These are phyloP conservation scores for Aegilops longissima DNA, from an alignment of 176 grass and related monocot genomes.

Conservation along the genomic window DNA sequence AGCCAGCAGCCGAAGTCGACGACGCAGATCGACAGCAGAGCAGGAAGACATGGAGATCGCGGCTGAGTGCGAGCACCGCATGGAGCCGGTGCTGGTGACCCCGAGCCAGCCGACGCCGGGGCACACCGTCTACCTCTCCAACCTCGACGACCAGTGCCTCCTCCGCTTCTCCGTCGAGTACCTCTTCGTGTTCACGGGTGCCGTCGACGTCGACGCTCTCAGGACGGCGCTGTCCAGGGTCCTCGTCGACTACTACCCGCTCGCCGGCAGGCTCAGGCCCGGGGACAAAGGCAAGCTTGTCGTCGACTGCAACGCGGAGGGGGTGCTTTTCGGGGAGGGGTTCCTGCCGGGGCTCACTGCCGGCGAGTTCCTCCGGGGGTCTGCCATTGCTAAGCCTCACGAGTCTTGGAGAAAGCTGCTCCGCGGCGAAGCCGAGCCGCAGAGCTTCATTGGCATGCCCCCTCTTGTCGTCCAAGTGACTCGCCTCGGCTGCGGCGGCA, in stretches of 20 bases:
- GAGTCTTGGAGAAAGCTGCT: constrained; percentile 86
- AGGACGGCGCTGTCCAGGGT: constrained; percentile 40
- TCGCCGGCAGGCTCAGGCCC: constrained; percentile 59
- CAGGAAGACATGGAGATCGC: no score
- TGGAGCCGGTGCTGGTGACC: no score
- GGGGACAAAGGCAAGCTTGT: constrained; percentile 48
- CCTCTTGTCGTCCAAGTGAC: constrained; percentile 85
- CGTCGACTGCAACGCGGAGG: constrained; percentile 79
- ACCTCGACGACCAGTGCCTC: constrained; percentile 96
- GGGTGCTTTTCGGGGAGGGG: constrained; percentile 64
- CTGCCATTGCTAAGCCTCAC: constrained; percentile 28
- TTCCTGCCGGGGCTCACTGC: constrained; percentile 40
- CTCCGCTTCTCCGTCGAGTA: constrained; percentile 97
- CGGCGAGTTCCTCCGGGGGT: constrained; percentile 38
- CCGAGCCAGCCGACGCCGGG: constrained; percentile 32
- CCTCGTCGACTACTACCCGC: constrained; percentile 84
- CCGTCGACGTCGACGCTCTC: constrained; percentile 40
- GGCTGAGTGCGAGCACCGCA: no score
- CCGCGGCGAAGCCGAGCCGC: constrained; percentile 30
- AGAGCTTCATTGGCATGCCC: constrained; percentile 63
- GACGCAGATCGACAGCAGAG: no score
- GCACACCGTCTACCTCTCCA: constrained; percentile 69
- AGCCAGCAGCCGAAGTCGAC: no score
- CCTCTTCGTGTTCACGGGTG: constrained; percentile 59
- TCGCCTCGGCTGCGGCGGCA: constrained; percentile 74